Evolutionary conservation across 129 eudicot genomes (phyloP).

Genomic region (Tanacetum coccineum): DNA sequence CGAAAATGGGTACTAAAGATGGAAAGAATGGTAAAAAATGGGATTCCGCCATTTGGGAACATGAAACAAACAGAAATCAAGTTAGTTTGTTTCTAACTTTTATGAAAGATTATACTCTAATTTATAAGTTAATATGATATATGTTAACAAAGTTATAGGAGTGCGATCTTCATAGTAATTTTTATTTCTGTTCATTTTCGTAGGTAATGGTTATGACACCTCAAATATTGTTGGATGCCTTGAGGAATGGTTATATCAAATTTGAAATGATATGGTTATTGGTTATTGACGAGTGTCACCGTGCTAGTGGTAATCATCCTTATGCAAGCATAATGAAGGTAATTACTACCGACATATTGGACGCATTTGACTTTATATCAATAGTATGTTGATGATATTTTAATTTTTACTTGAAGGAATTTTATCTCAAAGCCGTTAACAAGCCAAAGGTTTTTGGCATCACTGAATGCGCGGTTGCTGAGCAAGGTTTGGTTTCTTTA

Average conservation of each 20-base stretch:
- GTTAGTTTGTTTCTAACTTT: conserved; percentile 36
- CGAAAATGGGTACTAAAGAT: conserved; percentile 20
- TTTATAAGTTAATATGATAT: too few relatives aligned
- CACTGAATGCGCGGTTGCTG: conserved; percentile 63
- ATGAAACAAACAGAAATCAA: conserved; percentile 42
- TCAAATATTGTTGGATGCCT: not conserved
- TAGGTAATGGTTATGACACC: conserved; percentile 51
- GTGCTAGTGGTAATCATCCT: conserved; percentile 72
- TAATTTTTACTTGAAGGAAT: conserved; percentile 46
- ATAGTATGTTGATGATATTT: conserved; percentile 12
- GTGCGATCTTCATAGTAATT: too few relatives aligned
- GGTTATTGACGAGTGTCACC: conserved; percentile 78
- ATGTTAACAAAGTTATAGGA: too few relatives aligned
- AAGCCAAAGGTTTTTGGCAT: conserved; percentile 83
- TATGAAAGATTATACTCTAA: too few relatives aligned
- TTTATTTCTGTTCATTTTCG: not conserved
- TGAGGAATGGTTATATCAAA: conserved; percentile 52
- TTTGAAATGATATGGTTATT: conserved; percentile 48
- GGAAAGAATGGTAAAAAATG: conserved; percentile 64
- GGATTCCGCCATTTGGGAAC: conserved; percentile 55
- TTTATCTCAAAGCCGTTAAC: conserved; percentile 45
- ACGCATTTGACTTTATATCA: not conserved
- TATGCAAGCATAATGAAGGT: conserved; percentile 79
- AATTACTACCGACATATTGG: conserved; percentile 9
- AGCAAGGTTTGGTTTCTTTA: conserved; percentile 46